phyloP scores from a whole-genome alignment of 1,284 basidiomycete species.

The Tylopilus sp. region DNA sequence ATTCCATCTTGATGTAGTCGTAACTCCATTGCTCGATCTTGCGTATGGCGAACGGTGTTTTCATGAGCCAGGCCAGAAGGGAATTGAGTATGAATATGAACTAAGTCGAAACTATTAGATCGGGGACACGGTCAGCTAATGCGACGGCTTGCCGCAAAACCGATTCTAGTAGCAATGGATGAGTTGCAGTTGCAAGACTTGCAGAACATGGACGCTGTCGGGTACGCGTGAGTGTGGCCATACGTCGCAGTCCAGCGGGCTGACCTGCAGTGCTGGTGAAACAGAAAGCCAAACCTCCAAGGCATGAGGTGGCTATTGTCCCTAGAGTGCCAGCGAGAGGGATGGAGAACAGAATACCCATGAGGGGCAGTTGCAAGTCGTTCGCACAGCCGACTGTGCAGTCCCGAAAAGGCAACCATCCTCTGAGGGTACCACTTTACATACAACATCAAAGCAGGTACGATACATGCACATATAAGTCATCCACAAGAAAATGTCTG shows the following conservation, averaged over 20 bases:
- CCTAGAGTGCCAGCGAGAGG: slow-evolving; percentile 79
- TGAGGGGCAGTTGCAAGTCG: slow-evolving; percentile 30
- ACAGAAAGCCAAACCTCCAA: slow-evolving; percentile 79
- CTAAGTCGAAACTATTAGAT: slow-evolving; percentile 38
- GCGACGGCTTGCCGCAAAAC: slow-evolving; percentile 71
- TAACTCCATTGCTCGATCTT: slow-evolving; percentile 91
- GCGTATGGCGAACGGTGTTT: slow-evolving; percentile 83
- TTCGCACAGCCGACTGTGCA: not conserved
- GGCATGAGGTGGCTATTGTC: slow-evolving; percentile 74
- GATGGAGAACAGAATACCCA: slow-evolving; percentile 83
- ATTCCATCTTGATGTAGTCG: slow-evolving; percentile 98
- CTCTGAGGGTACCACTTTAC: no score
- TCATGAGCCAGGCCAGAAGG: slow-evolving; percentile 96
- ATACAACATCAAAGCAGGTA: not conserved
- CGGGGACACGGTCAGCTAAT: not conserved
- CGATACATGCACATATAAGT: no score
- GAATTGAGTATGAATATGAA: slow-evolving; percentile 96
- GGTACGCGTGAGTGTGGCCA: slow-evolving; percentile 2
- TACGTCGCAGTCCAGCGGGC: not conserved
- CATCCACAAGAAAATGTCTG: not conserved
- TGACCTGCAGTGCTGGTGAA: slow-evolving; percentile 80
- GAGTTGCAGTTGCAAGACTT: slow-evolving; percentile 99
- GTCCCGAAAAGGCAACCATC: not conserved
- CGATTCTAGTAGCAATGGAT: slow-evolving; percentile 95
- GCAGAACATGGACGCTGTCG: slow-evolving; percentile 88